Percentiles rank a stretch among this genome's conserved stretches.
Evolutionary conservation across 2,329 filamentous ascomycete genomes (phyloP).

Genomic region (Oidium heveae): DNA sequence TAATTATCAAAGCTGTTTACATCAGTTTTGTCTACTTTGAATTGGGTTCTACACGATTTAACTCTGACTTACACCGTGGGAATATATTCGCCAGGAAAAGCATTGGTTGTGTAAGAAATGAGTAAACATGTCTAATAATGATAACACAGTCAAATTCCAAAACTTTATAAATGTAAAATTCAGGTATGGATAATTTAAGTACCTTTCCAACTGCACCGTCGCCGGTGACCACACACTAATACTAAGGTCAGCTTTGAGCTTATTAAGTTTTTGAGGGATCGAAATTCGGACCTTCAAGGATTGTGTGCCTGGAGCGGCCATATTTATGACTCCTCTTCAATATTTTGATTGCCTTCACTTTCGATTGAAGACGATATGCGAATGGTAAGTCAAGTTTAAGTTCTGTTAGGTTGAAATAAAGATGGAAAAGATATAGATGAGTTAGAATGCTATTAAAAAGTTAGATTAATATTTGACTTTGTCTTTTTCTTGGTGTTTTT

Average conservation of each 20-base stretch:
- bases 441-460: too few relatives aligned
- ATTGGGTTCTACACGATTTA: not conserved
- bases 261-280: too few relatives aligned
- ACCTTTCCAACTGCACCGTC: slow-evolving; percentile 99
- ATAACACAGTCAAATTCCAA: not conserved
- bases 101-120: slow-evolving; percentile 98
- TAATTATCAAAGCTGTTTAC: slow-evolving; percentile 77
- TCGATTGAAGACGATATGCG: too few relatives aligned
- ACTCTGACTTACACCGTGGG: slow-evolving; percentile 56
- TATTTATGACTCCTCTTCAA: slow-evolving; percentile 16
- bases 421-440: too few relatives aligned
- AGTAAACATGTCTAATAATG: slow-evolving; percentile 72
- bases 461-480: too few relatives aligned
- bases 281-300: slow-evolving; percentile 52
- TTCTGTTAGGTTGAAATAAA: too few relatives aligned
- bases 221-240: slow-evolving; percentile 88
- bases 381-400: too few relatives aligned
- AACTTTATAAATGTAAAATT: too few relatives aligned
- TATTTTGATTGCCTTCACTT: too few relatives aligned
- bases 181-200: slow-evolving; percentile 12
- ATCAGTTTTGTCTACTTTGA: slow-evolving; percentile 4
- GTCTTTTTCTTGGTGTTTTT: too few relatives aligned
- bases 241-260: slow-evolving; percentile 6
- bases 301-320: slow-evolving; percentile 58
- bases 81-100: slow-evolving; percentile 99